Base-by-base conservation (phyloP, 1,284 basidiomycete genomes). In the Pascua sp. region DNA sequence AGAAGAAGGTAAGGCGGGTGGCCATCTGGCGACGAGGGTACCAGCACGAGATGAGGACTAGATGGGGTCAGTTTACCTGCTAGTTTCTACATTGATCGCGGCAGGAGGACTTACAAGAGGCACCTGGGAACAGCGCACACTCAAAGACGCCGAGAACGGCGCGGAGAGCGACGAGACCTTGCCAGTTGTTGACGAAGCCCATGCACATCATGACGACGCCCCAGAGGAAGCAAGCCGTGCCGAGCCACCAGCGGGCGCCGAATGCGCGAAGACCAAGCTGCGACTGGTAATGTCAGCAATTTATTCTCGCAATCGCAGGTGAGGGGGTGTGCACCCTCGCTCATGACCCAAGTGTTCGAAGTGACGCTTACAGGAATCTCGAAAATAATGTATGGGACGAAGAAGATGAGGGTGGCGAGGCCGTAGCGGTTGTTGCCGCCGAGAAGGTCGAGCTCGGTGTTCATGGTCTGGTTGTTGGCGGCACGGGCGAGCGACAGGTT, bases 11-110 rank as follows among this genome's bases (percentile, higher is more conserved):
- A 13, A 42, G 49, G 17, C 66, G 64, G 12, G 42, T 67, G 51
- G 79, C 76, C 51, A 76, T 75, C 63, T 80, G 75, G 55, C 69
- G 67, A 15, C 80, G 75, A 1, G 77, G 76, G 66, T 80, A 81
- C 79, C 79, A 60, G 45, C 59, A 60, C 10, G 76, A 72, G 56
- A 80, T 73, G 17, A 81, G 68, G 67, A 71, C 12, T 43, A n/a
- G 66, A 32, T 32, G 24, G 70, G 77, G 5, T 76, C 73, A 71
- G 69, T 72, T 11, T 62, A 65, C 5, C 64, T 69, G 65, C 73
- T 73, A 65, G 70, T 65, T 73, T 73, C 59, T 75, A 69, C 8
- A 12, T 64, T 59, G 59, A 75, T 69, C n/a, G 12, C 64, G 59
- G 51, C 57, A 66, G 55, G 75, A 74, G 39, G 77, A 63, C 79